Base-by-base conservation (phyloP, 805 yeast species). In the Barnettozyma wickerhamii region DNA sequence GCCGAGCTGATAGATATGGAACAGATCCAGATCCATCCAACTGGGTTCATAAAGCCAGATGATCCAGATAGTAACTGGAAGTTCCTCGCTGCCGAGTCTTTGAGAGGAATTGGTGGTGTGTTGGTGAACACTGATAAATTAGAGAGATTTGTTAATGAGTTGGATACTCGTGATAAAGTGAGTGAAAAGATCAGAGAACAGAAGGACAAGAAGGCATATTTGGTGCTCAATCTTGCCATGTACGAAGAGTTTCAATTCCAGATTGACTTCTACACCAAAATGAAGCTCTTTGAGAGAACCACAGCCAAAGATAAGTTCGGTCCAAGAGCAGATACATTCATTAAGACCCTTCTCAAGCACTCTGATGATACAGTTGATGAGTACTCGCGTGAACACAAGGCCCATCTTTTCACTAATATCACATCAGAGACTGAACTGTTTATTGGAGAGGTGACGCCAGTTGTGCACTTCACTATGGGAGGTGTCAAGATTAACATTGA, bases 381-480 rank as follows among this genome's bases (percentile, higher is more conserved):
- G 7, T 58, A 58, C 36, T 45, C 61, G 3, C 27, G 18, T 5
- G 38, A 33, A 0, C 34, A 41, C 1, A n/a, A n/a, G n/a, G n/a
- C n/a, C n/a, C n/a, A n/a, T n/a, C n/a, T n/a, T n/a, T n/a, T n/a
- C n/a, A n/a, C n/a, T n/a, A n/a, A n/a, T n/a, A n/a, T n/a, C n/a
- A n/a, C n/a, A n/a, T 40, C 65, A 6, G 45, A 56, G 3, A 38
- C 43, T 4, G 50, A 53, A 3, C 45, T 74, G 5, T 75, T 63
- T 52, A 69, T 68, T 40, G 82, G 79, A 5, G 65, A 72, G 37
- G 65, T 75, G 5, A 78, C 84, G 0, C 83, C 83, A 7, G 81
- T 77, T 5, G 70, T 79, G 28, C 86, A 79, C 56, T 79, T 77
- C 58, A 76, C 85, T 7, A 79, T 73, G 69, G 87, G 88, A 18